Base-by-base conservation (phyloP, 805 yeast species). In the Ogataea nonfermentans region DNA sequence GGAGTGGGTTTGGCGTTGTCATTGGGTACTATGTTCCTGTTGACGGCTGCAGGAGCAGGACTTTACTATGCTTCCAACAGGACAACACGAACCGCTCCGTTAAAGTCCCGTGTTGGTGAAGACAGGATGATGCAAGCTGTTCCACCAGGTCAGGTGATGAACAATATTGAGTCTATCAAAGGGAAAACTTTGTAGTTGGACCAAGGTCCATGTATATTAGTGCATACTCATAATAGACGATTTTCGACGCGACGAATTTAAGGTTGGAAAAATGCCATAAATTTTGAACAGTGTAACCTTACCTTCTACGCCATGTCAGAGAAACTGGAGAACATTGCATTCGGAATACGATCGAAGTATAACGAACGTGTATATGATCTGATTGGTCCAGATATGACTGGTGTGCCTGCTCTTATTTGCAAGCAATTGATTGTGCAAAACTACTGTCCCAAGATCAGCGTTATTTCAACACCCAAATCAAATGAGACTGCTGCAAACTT, bases 1-100 rank as follows among this genome's bases (percentile, higher is more conserved):
- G 71, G 85, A 20, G 74, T 84, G 30, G 78, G 84, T 0, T 67
- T 81, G 29, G 93, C 89, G 0, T 65, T 81, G 39, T 78, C 91
- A 0, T 49, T 84, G 23, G 86, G 71, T 1, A 63, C 78, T 11
- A 63, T 70, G 47, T 47, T 65, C 23, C 39, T 73, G 8, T 41
- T 76, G 19, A 60, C 71, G 7, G 32, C 59, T 58, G 13, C 51
- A 64, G 39, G 84, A 71, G 40, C 59, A 66, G 19, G 67, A 59
- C 6, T 49, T 53, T 32, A 51, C 56, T 29, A 59, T 62, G 33
- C 59, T 60, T 38, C 65, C 62, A 52, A 66, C 59, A 37, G 67
- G 28, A 57, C 63, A 7, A 70, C 70, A 11, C 62, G 65, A 4
- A 70, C 74, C 48, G 62, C 55, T 11, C 71, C 78, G 10, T 52